phyloP scores from a whole-genome alignment of 495 filamentous ascomycete genomes.

The Daldinia grandis region DNA sequence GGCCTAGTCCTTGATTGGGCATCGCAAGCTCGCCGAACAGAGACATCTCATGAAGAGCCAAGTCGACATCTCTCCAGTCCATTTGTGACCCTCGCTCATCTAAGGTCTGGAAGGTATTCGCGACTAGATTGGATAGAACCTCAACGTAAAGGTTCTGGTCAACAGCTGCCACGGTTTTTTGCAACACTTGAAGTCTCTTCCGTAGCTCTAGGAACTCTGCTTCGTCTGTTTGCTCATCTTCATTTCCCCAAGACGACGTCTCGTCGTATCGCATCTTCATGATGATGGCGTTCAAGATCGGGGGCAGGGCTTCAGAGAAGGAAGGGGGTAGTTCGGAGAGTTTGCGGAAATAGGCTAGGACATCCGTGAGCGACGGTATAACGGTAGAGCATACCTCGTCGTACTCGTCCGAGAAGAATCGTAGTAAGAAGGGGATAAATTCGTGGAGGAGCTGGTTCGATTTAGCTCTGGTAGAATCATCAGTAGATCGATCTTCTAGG shows the following conservation, averaged over 20 bases:
- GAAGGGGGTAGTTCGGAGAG: slow-evolving; percentile 69
- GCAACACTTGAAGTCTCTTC: slow-evolving; percentile 84
- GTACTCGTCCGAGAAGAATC: slow-evolving; percentile 96
- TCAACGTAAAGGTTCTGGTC: slow-evolving; percentile 87
- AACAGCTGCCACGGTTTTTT: slow-evolving; percentile 87
- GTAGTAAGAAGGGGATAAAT: slow-evolving; percentile 85
- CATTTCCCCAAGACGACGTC: slow-evolving; percentile 90
- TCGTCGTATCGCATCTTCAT: slow-evolving; percentile 97
- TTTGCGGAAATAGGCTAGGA: slow-evolving; percentile 87
- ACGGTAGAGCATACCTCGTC: slow-evolving; percentile 97
- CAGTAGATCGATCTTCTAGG: slow-evolving; percentile 62
- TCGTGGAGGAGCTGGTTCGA: slow-evolving; percentile 79
- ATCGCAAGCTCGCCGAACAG: slow-evolving; percentile 93
- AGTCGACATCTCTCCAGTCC: slow-evolving; percentile 94
- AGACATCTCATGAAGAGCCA: slow-evolving; percentile 96
- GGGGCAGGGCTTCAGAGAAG: slow-evolving; percentile 80
- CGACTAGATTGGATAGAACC: slow-evolving; percentile 82
- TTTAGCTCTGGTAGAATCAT: slow-evolving; percentile 63
- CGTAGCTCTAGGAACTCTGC: slow-evolving; percentile 97
- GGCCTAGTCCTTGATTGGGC: slow-evolving; percentile 81
- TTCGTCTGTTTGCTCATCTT: slow-evolving; percentile 94
- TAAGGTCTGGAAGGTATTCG: slow-evolving; percentile 79
- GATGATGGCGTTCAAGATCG: slow-evolving; percentile 89
- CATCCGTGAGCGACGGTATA: slow-evolving; percentile 87
- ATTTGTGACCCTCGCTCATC: slow-evolving; percentile 73